Evolutionary conservation across 2,329 filamentous ascomycete genomes (phyloP).

Genomic region (Beauveria medogensis): DNA sequence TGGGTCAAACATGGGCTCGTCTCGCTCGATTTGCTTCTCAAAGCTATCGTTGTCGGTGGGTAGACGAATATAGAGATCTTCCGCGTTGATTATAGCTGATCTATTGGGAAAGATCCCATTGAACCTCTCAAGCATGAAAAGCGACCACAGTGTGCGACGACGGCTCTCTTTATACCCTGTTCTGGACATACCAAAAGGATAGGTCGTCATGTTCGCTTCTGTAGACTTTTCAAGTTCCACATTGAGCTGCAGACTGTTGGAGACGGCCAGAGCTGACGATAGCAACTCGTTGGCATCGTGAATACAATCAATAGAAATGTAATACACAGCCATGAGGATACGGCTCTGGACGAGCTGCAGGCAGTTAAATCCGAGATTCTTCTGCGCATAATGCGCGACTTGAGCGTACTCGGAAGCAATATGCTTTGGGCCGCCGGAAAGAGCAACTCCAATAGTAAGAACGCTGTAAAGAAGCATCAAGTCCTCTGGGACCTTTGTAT

Average conservation of each 20-base stretch:
- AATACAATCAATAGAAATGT: slow-evolving; percentile 52
- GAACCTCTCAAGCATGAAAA: slow-evolving; percentile 61
- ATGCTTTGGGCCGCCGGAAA: slow-evolving; percentile 29
- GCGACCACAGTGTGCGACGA: slow-evolving; percentile 64
- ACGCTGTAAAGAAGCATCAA: slow-evolving; percentile 39
- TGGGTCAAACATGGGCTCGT: slow-evolving; percentile 53
- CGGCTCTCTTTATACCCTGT: slow-evolving; percentile 56
- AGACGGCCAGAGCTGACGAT: slow-evolving; percentile 52
- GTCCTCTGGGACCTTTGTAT: slow-evolving; percentile 33
- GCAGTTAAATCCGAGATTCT: slow-evolving; percentile 19
- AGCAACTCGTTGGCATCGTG: slow-evolving; percentile 56
- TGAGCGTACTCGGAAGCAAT: slow-evolving; percentile 34
- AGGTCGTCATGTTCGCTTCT: slow-evolving; percentile 30
- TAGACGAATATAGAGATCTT: slow-evolving; percentile 59
- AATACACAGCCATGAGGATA: slow-evolving; percentile 59
- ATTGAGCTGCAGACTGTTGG: slow-evolving; percentile 54
- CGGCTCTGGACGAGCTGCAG: slow-evolving; percentile 60
- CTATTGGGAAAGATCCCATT: slow-evolving; percentile 49
- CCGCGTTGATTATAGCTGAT: slow-evolving; percentile 48
- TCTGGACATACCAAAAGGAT: slow-evolving; percentile 50
- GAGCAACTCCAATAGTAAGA: slow-evolving; percentile 30
- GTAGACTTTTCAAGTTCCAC: slow-evolving; percentile 46
- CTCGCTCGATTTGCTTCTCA: slow-evolving; percentile 49
- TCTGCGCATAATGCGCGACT: slow-evolving; percentile 49
- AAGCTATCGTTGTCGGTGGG: slow-evolving; percentile 55